Percentiles rank a stretch among this genome's conserved stretches.
These are phyloP conservation scores for Mucor piriformis DNA, from an alignment of 371 early-diverging fungal genomes.

Conservation along the genomic window DNA sequence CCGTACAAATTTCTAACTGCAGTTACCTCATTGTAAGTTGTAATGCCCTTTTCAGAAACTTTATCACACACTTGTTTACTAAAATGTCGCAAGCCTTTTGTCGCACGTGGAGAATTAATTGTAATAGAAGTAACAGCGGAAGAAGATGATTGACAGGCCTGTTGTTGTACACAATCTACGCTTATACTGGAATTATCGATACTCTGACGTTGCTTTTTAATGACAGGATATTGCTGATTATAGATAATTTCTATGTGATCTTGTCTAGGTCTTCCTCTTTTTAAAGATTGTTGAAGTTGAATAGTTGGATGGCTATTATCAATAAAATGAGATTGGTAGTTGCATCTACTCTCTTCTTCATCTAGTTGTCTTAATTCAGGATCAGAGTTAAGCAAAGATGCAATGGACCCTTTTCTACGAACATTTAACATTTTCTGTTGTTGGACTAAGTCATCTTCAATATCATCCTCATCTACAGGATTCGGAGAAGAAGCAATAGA, in stretches of 20 bases:
- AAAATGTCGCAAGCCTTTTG: conserved; percentile 65
- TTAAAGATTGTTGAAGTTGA: conserved; percentile 6
- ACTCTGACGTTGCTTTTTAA: neutral
- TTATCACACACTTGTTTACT: conserved; percentile 69
- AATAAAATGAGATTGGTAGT: conserved; percentile 22
- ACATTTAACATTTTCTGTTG: conserved; percentile 2
- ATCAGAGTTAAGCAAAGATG: conserved; percentile 44
- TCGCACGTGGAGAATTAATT: conserved; percentile 21
- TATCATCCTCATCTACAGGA: conserved; percentile 19
- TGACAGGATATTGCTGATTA: neutral
- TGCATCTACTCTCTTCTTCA: conserved; percentile 18
- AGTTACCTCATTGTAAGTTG: conserved; percentile 65
- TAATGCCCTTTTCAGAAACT: conserved; percentile 61
- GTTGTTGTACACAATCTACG: conserved; percentile 8
- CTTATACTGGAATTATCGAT: neutral
- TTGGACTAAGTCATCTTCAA: conserved; percentile 3
- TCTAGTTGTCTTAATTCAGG: conserved; percentile 29
- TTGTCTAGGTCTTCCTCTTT: conserved; percentile 33
- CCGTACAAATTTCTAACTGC: neutral
- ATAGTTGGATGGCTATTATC: neutral
- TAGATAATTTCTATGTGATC: conserved; percentile 4
- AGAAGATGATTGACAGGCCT: conserved; percentile 22
- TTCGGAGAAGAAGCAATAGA: conserved; percentile 22
- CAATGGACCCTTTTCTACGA: conserved; percentile 48
- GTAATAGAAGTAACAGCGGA: neutral